Base-by-base conservation (phyloP, 495 filamentous ascomycete genomes). In the Penicillium daleae region DNA sequence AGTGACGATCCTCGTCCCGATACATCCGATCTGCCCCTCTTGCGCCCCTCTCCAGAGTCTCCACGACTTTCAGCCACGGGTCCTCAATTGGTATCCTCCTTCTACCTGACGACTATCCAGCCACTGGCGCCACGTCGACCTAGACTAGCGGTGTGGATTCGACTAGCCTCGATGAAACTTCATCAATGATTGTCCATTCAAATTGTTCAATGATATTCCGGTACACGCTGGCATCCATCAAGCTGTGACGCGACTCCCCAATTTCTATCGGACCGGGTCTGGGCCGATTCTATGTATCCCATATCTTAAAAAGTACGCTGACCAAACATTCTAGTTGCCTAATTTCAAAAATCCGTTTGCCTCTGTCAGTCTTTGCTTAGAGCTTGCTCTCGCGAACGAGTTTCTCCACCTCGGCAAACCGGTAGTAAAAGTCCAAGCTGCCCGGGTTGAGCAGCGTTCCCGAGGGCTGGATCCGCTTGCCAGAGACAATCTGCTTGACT, bases 401-500 rank as follows among this genome's bases (percentile, higher is more conserved):
- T 64, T 88, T 85, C 74, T 94, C 90, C 2, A 92, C 84, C 71
- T 90, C 87, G 4, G 87, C 90, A 75, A 93, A 94, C 72, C 84
- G 87, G 69, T 93, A 92, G 69, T 92, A 93, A 68, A 81, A 93
- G 15, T 92, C 81, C 55, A 94, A 68, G 63, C 86, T 87, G 72
- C 88, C 76, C 4, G 89, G 89, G 69, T 95, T 95, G 26, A 90
- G 80, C 64, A 95, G 73, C 17, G 91, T 93, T 12, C 89, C 89
- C 56, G 86, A 90, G 0, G 90, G 85, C 77, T 90, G 90, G 73
- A 95, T 85, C 59, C 76, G 82, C 62, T 86, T 85, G 0, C 91
- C 91, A 0, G 85, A 91, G 2, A 95, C 87, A 58, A 93, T 92
- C 74, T 92, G 89, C 79, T 93, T 95, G 26, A 95, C 89, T 2